Evolutionary conservation across 345 rosid genomes (phyloP), one percentile per base, ranked within the genome.

Genomic region (Melaleuca alternifolia): DNA sequence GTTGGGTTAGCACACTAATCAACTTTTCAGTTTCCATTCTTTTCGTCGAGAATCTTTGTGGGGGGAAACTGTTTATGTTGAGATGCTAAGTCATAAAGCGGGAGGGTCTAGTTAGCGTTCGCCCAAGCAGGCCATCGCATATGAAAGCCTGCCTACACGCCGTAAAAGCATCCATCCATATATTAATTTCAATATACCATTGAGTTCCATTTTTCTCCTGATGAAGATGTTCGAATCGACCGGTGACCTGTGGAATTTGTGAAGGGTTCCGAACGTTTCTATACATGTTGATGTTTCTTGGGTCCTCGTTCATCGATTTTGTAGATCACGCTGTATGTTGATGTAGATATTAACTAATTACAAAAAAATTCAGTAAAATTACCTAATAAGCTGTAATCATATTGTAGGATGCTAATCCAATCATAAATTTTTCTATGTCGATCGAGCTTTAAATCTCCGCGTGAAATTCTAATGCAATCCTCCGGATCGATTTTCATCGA

Each of bases 291-390:
- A 71, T 33, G 79, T 37, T 9, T 37, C 37, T 5, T 59, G 37
- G 71, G 37, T 59, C n/a, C n/a, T n/a, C 37, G 0, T 59, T 18
- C n/a, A 59, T n/a, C 71, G 15, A 15, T n/a, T 59, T 46, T 20
- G 24, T 1, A 0, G 5, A 71, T 71, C 14, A 2, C 1, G 48
- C 6, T 10, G 0, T 0, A 21, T 3, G 13, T 0, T 5, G 7
- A 37, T 18, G 26, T 10, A 71, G 37, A 10, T 33, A 10, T 33
- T 57, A 57, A 16, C 12, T 5, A 24, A 9, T 71, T 24, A 71
- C 20, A 1, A 18, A 33, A 20, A 37, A 37, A 5, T 33, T 16
- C 2, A 6, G 0, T 2, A 20, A 10, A 9, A 2, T 37, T 37
- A 71, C 1, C 3, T 37, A 33, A 65, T 33, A 1, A 8, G 2